Evolutionary conservation across 371 early-diverging fungal genomes (phyloP).

Genomic region (Sporodiniella umbellata): DNA sequence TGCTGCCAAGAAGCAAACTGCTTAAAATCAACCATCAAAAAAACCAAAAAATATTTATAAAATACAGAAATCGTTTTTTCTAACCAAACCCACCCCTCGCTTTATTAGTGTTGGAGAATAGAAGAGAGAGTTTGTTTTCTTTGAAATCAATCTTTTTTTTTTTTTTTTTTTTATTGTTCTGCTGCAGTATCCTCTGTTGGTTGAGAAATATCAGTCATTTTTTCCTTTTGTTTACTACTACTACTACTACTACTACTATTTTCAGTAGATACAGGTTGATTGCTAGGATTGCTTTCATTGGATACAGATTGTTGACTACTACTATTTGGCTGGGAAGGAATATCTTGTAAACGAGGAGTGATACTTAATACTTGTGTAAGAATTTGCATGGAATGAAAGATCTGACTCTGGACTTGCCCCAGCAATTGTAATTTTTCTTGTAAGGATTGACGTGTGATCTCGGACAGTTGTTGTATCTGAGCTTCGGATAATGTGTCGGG

Average conservation of each 20-base stretch:
- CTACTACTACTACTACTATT: background rate
- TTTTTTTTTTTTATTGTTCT: background rate
- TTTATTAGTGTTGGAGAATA: too few relatives aligned
- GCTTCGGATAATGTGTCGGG: constrained; percentile 53
- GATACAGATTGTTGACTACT: background rate
- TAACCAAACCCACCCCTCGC: too few relatives aligned
- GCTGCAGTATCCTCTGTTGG: background rate
- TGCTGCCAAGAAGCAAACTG: constrained; percentile 46
- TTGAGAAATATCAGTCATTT: constrained; percentile 14
- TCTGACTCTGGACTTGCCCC: constrained; percentile 60
- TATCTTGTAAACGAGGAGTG: constrained; percentile 23
- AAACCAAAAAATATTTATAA: too few relatives aligned
- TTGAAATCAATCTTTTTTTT: too few relatives aligned
- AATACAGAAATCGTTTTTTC: too few relatives aligned
- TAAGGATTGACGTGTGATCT: constrained; percentile 54
- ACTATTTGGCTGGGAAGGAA: too few relatives aligned
- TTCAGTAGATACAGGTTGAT: too few relatives aligned
- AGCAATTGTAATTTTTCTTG: constrained; percentile 56
- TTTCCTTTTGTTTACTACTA: constrained; percentile 12
- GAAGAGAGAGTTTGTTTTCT: too few relatives aligned
- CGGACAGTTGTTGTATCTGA: constrained; percentile 54
- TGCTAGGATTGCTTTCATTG: background rate
- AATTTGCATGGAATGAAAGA: constrained; percentile 56
- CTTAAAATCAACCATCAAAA: too few relatives aligned
- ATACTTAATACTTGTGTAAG: constrained; percentile 54